These are phyloP conservation scores for Rusavskia elegans DNA, from an alignment of 495 filamentous ascomycete genomes.

Conservation along the genomic window DNA sequence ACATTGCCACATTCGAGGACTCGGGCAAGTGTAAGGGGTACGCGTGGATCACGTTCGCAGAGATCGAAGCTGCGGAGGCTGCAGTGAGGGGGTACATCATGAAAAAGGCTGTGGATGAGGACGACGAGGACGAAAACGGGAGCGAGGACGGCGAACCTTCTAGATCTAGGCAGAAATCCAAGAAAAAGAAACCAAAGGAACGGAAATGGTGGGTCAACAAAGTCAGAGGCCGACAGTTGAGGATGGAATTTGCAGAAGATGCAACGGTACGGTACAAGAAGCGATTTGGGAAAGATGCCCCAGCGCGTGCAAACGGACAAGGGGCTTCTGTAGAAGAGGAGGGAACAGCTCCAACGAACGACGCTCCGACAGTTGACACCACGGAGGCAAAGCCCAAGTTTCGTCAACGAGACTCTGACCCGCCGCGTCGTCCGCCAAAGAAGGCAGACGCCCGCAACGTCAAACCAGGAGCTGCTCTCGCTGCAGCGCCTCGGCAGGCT, in stretches of 20 bases:
- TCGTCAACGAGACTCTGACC: background rate
- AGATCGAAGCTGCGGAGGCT: constrained; percentile 52
- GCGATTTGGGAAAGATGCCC: constrained; percentile 62
- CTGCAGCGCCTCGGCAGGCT: constrained; percentile 37
- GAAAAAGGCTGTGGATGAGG: constrained; percentile 41
- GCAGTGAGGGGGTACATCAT: constrained; percentile 72
- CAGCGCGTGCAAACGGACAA: constrained; percentile 15
- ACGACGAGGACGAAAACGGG: constrained; percentile 38
- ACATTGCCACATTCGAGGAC: constrained; percentile 91
- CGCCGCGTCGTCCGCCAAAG: background rate
- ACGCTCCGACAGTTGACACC: constrained; percentile 3
- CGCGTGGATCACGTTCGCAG: constrained; percentile 83
- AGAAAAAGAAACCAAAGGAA: constrained; percentile 39
- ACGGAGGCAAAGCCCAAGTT: background rate
- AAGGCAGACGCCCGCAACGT: constrained; percentile 13
- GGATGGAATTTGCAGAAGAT: constrained; percentile 90
- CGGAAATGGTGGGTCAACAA: constrained; percentile 71
- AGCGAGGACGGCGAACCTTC: constrained; percentile 27
- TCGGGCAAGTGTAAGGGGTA: constrained; percentile 96
- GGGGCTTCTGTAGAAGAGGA: constrained; percentile 14
- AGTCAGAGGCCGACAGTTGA: constrained; percentile 58
- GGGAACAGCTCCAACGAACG: constrained; percentile 5
- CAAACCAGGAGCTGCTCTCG: constrained; percentile 24
- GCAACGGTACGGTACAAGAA: constrained; percentile 77
- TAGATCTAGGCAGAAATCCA: constrained; percentile 17